Evolutionary conservation across 768 basidiomycete species (phyloP), one percentile per base, ranked within the genome.

Genomic region (Podaxis sp.): DNA sequence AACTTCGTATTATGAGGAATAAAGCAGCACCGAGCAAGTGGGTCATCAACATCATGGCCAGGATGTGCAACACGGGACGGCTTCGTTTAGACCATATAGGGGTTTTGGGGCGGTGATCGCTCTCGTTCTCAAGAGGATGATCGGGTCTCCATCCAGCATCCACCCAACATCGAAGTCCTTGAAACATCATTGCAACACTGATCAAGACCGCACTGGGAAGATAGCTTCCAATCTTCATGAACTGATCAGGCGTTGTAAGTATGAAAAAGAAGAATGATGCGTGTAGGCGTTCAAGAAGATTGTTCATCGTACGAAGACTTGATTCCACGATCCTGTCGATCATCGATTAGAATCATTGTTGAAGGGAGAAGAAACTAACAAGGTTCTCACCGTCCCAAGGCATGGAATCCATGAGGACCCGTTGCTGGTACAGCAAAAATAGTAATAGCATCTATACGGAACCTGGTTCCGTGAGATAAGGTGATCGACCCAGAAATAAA

Each of bases 201-300:
- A 97, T 81, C 2, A 98, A 71, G 38, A 98, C 81, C 0, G 85
- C 91, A 58, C 91, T 92, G 0, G 96, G 95, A 5, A 99, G 80
- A 72, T 93, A 99, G 66, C 79, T 84, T 2, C 95, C 95, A 28
- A 98, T 93, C 70, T 95, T 91, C 66, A 93, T 82, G 75, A 96
- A 97, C 1, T 79, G 81, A 38, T 78, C 73, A 1, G 78, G 74
- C 21, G 71, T 76, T 13, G 89, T 82, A 61, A 93, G 75, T 62
- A 98, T 79, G 75, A 95, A 98, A 76, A 98, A 95, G 78, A 98
- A 98, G 74, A 96, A 95, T 0, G 96, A 98, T 1, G 95, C 95
- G 71, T 99, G 97, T 21, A 98, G 84, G 14, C 97, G 87, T 70
- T 99, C 97, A 18, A 98, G 81, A 5, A 98, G 82, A 69, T 99